Conservation (phyloP, 1,284 basidiomycete species). For the Ceratobasidium sp. region DNA sequence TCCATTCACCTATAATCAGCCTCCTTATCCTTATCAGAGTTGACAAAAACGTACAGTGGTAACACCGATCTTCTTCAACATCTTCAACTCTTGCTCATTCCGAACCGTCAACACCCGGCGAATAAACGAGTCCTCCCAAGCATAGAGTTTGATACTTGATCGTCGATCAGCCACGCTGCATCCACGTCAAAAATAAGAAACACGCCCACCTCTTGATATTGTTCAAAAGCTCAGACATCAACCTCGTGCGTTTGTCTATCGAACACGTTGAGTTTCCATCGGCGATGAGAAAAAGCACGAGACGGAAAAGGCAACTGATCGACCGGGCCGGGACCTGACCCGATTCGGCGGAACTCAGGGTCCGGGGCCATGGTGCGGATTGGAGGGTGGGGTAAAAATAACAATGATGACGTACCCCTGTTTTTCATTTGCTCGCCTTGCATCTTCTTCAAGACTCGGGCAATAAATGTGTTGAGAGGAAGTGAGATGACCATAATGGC, state of each 20-base stretch:
- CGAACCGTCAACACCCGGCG: slow-evolving; percentile 77
- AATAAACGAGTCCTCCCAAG: slow-evolving; percentile 89
- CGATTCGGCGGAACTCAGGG: not conserved
- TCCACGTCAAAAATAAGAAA: slow-evolving; percentile 60
- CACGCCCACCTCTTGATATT: slow-evolving; percentile 75
- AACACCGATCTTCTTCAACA: slow-evolving; percentile 83
- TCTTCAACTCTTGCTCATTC: slow-evolving; percentile 83
- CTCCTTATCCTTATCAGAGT: not conserved
- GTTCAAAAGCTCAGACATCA: slow-evolving; percentile 83
- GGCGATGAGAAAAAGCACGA: not conserved
- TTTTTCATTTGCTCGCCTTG: slow-evolving; percentile 93
- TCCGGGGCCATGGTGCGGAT: no score
- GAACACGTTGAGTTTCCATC: not conserved
- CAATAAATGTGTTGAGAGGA: slow-evolving; percentile 82
- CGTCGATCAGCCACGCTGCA: slow-evolving; percentile 79
- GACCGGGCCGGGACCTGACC: not conserved
- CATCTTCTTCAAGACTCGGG: slow-evolving; percentile 76
- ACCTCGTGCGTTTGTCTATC: slow-evolving; percentile 65
- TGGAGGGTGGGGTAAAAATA: not conserved
- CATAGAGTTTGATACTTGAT: slow-evolving; percentile 85
- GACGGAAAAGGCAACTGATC: slow-evolving; percentile 17
- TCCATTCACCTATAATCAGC: slow-evolving; percentile 32
- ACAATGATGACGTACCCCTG: slow-evolving; percentile 55
- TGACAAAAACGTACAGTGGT: slow-evolving; percentile 58
- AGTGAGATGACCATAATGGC: slow-evolving; percentile 86